phyloP scores from a whole-genome alignment of 2,329 filamentous ascomycete species.

The Erysiphe neolycopersici region DNA sequence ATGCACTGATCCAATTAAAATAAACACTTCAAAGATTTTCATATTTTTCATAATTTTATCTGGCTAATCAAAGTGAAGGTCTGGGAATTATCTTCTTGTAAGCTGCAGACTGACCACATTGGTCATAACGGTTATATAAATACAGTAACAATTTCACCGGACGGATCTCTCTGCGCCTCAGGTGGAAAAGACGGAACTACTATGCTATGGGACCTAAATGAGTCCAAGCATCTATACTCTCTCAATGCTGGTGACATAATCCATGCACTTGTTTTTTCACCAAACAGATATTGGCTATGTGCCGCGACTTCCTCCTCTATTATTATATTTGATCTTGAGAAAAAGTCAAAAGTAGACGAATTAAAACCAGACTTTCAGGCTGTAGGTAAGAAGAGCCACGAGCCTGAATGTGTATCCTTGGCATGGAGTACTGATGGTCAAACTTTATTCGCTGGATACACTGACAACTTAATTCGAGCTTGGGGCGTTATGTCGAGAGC shows the following conservation, averaged over 20 bases:
- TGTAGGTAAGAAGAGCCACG: slow-evolving; percentile 95
- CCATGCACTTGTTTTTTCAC: slow-evolving; percentile 98
- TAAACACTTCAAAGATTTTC: not conserved
- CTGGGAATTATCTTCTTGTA: slow-evolving; percentile 98
- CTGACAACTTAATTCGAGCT: slow-evolving; percentile 95
- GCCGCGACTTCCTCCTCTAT: slow-evolving; percentile 91
- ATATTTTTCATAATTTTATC: not conserved
- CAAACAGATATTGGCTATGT: slow-evolving; percentile 99
- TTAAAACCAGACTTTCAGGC: slow-evolving; percentile 94
- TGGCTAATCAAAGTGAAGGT: slow-evolving; percentile 30
- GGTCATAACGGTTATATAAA: slow-evolving; percentile 99
- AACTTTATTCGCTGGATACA: slow-evolving; percentile 98
- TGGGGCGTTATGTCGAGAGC: slow-evolving; percentile 95
- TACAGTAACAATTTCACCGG: slow-evolving; percentile 99
- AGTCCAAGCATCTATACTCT: slow-evolving; percentile 99
- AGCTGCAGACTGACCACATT: slow-evolving; percentile 99
- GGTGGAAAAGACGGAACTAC: slow-evolving; percentile 99
- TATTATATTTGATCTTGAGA: slow-evolving; percentile 99
- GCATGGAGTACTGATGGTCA: slow-evolving; percentile 97
- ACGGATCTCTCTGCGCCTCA: slow-evolving; percentile 95
- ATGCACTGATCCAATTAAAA: slow-evolving; percentile 40
- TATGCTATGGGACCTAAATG: slow-evolving; percentile 99
- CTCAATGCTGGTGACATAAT: slow-evolving; percentile 99
- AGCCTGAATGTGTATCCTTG: slow-evolving; percentile 92
- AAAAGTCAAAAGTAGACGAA: slow-evolving; percentile 99